Conservation (phyloP, 1,284 basidiomycete genomes). For the Leccinum pachyderme region DNA sequence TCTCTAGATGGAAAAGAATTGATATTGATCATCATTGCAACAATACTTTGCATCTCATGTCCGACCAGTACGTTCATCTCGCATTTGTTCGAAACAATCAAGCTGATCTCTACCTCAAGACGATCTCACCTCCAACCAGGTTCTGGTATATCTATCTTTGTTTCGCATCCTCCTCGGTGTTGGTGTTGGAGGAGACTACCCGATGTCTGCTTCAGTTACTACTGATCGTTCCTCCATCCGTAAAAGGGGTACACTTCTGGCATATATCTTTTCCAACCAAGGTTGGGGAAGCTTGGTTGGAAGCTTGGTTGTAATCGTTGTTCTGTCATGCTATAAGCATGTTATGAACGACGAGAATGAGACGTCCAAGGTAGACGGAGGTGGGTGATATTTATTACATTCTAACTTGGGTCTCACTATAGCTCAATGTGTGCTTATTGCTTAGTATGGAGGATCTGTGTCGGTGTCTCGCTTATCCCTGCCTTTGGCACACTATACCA, state of each 20-base stretch:
- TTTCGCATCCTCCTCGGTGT: slow-evolving; percentile 74
- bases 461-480: slow-evolving; percentile 55
- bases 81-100: neutral
- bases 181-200: slow-evolving; percentile 83
- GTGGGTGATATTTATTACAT: slow-evolving; percentile 33
- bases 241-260: slow-evolving; percentile 71
- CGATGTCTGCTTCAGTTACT: slow-evolving; percentile 71
- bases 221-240: slow-evolving; percentile 68
- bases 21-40: slow-evolving; percentile 74
- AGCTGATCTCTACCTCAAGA: slow-evolving; percentile 23
- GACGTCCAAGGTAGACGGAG: slow-evolving; percentile 65
- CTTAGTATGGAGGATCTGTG: slow-evolving; percentile 49
- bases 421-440: slow-evolving; percentile 24
- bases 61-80: slow-evolving; percentile 41
- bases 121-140: slow-evolving; percentile 42
- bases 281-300: slow-evolving; percentile 75
- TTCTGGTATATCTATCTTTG: slow-evolving; percentile 58
- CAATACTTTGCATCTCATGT: slow-evolving; percentile 54
- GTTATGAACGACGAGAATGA: slow-evolving; percentile 57
- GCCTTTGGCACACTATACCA: slow-evolving; percentile 66
- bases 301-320: slow-evolving; percentile 64
- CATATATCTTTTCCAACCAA: slow-evolving; percentile 75
- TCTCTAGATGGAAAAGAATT: slow-evolving; percentile 69
- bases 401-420: neutral
- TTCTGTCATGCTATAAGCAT: slow-evolving; percentile 66